Conservation (phyloP, 208 protist species). For the Wallacemonas collosoma region DNA sequence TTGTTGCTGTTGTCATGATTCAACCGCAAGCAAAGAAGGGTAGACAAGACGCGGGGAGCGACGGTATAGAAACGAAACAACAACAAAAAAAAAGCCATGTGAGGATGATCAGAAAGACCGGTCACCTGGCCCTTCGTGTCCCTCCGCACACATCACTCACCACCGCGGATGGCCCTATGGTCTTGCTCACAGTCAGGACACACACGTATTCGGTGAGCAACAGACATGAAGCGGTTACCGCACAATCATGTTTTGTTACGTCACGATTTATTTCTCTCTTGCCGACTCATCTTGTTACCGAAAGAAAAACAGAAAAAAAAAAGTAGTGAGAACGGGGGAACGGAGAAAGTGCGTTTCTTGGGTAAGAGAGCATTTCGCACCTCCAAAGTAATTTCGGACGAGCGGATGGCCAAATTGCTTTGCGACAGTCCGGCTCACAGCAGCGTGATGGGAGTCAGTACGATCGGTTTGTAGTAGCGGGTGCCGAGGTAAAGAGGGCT, state of each 20-base stretch:
- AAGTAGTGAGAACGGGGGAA: background rate
- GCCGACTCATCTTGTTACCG: background rate
- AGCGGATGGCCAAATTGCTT: too few relatives aligned
- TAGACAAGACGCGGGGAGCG: slow-evolving; percentile 2
- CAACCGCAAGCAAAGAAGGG: background rate
- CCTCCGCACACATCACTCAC: background rate
- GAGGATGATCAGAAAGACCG: background rate
- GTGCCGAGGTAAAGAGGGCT: slow-evolving; percentile 8
- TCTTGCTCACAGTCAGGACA: background rate
- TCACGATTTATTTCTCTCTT: too few relatives aligned
- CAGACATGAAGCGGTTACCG: background rate
- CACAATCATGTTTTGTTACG: background rate
- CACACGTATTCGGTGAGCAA: background rate
- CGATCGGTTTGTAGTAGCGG: slow-evolving; percentile 11
- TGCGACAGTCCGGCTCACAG: background rate
- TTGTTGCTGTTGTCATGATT: background rate
- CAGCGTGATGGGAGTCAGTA: background rate
- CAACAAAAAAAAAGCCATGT: slow-evolving; percentile 12
- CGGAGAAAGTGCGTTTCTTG: too few relatives aligned
- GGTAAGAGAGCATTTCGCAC: too few relatives aligned
- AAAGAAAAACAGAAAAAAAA: background rate
- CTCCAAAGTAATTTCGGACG: too few relatives aligned
- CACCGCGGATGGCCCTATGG: background rate
- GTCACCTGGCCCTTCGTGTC: background rate
- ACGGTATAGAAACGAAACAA: background rate